Conservation (phyloP, 257 asterid genomes). For the Solanum paucissectum region DNA sequence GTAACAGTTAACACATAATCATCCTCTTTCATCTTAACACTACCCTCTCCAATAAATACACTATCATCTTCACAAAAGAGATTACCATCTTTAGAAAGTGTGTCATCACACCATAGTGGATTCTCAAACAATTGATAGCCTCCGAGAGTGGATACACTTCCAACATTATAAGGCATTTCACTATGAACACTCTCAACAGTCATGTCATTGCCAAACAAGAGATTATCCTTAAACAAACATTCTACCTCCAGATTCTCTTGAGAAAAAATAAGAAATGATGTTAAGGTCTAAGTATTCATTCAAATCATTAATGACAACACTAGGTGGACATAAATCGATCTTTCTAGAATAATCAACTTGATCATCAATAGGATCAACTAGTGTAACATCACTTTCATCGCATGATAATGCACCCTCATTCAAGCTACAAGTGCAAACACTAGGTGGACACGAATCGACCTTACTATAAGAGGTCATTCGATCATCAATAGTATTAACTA, state of each 20-base stretch:
- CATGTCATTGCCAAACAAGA: background rate
- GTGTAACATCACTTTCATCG: background rate
- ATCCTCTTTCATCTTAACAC: background rate
- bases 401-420: background rate
- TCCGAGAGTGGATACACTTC: background rate
- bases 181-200: background rate
- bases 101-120: background rate
- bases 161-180: background rate
- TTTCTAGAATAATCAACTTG: background rate
- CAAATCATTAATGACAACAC: background rate
- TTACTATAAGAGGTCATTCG: background rate
- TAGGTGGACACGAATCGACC: background rate
- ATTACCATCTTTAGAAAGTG: background rate
- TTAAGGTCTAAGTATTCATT: too few relatives aligned
- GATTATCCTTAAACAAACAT: background rate
- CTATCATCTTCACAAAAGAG: background rate
- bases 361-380: background rate
- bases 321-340: background rate
- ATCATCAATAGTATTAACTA: background rate
- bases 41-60: background rate
- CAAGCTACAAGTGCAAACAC: background rate
- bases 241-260: too few relatives aligned
- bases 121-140: background rate
- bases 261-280: too few relatives aligned
- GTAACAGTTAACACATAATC: background rate